Conservation (phyloP, 768 basidiomycete genomes). For the Termitomyces sp. region DNA sequence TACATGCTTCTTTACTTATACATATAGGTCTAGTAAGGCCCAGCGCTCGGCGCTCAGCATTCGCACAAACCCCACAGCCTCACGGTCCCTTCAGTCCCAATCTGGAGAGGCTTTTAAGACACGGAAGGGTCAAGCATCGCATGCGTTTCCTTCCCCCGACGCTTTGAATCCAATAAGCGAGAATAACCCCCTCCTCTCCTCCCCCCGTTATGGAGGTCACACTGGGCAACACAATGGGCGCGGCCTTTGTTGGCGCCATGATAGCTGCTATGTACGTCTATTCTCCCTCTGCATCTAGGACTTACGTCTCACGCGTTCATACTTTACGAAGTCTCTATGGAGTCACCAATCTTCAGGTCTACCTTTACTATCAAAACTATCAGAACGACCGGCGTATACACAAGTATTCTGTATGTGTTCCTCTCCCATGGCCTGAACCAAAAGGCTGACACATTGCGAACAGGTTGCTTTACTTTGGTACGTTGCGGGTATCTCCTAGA, state of each 20-base stretch:
- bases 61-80: no score
- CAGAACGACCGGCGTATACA: conserved; percentile 22
- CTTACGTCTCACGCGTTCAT: background rate
- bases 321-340: conserved; percentile 17
- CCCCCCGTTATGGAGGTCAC: conserved; percentile 9
- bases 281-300: background rate
- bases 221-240: conserved; percentile 29
- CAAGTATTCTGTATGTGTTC: conserved; percentile 20
- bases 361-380: conserved; percentile 24
- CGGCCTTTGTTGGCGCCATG: conserved; percentile 26
- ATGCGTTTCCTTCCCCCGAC: no score
- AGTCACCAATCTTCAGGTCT: conserved; percentile 24
- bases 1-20: no score
- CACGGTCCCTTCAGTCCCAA: no score
- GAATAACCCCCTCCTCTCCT: no score
- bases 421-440: background rate
- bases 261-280: conserved; percentile 27
- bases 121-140: no score
- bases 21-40: no score
- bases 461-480: conserved; percentile 25
- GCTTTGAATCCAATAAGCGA: no score
- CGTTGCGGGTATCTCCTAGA: background rate
- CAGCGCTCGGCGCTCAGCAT: no score
- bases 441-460: background rate
- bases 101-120: no score